phyloP scores from a whole-genome alignment of 441 rosid genomes.

The Bocquillonia castaneifolia region DNA sequence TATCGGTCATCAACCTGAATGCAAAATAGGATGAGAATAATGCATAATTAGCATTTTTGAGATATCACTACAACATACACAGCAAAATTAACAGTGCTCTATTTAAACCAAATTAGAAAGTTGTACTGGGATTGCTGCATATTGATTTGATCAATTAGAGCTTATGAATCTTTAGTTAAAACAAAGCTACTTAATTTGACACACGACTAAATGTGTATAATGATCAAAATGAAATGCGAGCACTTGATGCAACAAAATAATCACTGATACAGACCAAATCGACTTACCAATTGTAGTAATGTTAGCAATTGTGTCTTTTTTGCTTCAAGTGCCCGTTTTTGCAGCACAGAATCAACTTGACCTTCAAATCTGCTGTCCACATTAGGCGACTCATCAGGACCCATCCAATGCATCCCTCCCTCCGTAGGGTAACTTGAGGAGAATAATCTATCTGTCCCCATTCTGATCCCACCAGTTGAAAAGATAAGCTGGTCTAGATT shows the following conservation, averaged over 20 bases:
- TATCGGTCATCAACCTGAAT: constrained; percentile 76
- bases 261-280: constrained; percentile 8
- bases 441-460: constrained; percentile 24
- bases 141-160: not conserved
- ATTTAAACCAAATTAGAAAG: not conserved
- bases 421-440: constrained; percentile 19
- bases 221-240: not conserved
- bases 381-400: constrained; percentile 29
- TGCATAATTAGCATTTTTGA: not conserved
- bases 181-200: too few relatives aligned
- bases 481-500: constrained; percentile 37
- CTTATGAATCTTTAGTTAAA: not conserved
- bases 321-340: constrained; percentile 38
- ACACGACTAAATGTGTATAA: too few relatives aligned
- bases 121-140: too few relatives aligned
- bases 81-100: not conserved
- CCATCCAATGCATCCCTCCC: constrained; percentile 22
- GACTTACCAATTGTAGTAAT: constrained; percentile 68
- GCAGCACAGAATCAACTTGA: constrained; percentile 29
- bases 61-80: not conserved
- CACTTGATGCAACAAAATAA: not conserved
- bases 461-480: constrained; percentile 28
- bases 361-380: constrained; percentile 25
- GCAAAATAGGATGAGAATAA: not conserved
- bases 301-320: constrained; percentile 60